phyloP scores from a whole-genome alignment of 2,329 filamentous ascomycete species.

The Aspergillus floridensis region DNA sequence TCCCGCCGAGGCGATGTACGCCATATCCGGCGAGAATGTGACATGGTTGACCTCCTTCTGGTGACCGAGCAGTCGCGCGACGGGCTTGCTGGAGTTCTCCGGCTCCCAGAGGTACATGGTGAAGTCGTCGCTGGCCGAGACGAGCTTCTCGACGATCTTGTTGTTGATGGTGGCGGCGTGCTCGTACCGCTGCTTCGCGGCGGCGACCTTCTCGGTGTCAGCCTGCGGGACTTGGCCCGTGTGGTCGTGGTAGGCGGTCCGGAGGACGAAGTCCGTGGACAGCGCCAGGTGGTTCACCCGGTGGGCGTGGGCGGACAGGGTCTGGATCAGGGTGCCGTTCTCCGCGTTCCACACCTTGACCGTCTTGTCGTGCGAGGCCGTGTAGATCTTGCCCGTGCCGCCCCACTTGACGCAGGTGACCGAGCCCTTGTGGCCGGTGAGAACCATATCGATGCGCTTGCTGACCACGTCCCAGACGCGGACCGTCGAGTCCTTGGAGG shows the following conservation, averaged over 20 bases:
- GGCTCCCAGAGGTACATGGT: constrained; percentile 97
- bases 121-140: constrained; percentile 91
- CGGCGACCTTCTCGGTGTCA: constrained; percentile 67
- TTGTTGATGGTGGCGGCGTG: constrained; percentile 76
- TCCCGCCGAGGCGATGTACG: constrained; percentile 78
- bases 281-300: constrained; percentile 95
- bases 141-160: constrained; percentile 75
- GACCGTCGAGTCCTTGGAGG: constrained; percentile 85
- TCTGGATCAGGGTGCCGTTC: constrained; percentile 76
- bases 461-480: constrained; percentile 82
- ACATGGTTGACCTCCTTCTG: constrained; percentile 97
- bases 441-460: constrained; percentile 73
- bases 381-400: constrained; percentile 80
- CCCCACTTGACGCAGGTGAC: constrained; percentile 95
- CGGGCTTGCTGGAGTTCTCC: constrained; percentile 70
- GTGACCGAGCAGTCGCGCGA: constrained; percentile 87
- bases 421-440: constrained; percentile 83
- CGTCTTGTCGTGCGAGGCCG: constrained; percentile 84
- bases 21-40: constrained; percentile 85
- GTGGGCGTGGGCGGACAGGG: constrained; percentile 78
- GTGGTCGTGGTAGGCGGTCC: constrained; percentile 86
- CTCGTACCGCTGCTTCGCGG: constrained; percentile 79
- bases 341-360: constrained; percentile 85
- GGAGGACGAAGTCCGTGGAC: constrained; percentile 84
- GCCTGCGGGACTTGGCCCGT: constrained; percentile 66